Evolutionary conservation across 352 stramenopile species (phyloP).

Genomic region (Globisporangium alternatum): DNA sequence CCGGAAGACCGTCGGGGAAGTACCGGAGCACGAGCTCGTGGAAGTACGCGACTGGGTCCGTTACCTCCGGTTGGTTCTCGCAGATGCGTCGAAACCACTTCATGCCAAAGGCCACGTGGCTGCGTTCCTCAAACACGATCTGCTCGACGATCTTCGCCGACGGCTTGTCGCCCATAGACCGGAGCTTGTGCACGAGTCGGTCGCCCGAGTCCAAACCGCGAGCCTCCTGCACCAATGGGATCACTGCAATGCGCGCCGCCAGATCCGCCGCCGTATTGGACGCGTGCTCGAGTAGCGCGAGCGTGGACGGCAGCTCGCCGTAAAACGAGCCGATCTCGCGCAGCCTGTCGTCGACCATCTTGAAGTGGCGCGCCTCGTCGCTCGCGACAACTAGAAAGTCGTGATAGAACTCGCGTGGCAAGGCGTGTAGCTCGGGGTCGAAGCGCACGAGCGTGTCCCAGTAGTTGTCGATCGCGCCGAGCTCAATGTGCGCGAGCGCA

Average conservation of each 20-base stretch:
- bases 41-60: slow-evolving; percentile 67
- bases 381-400: slow-evolving; percentile 71
- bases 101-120: slow-evolving; percentile 71
- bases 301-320: slow-evolving; percentile 60
- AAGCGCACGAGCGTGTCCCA: slow-evolving; percentile 86
- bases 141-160: slow-evolving; percentile 68
- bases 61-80: slow-evolving; percentile 27
- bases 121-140: slow-evolving; percentile 78
- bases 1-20: slow-evolving; percentile 75
- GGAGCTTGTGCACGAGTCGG: slow-evolving; percentile 67
- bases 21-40: slow-evolving; percentile 75
- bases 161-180: slow-evolving; percentile 60
- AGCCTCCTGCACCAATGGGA: slow-evolving; percentile 82
- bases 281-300: slow-evolving; percentile 67
- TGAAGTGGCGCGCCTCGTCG: slow-evolving; percentile 81
- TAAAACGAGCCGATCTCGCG: slow-evolving; percentile 63
- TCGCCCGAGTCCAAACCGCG: slow-evolving; percentile 75
- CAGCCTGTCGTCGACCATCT: slow-evolving; percentile 67
- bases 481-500: slow-evolving; percentile 81
- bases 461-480: slow-evolving; percentile 87
- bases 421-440: slow-evolving; percentile 39
- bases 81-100: slow-evolving; percentile 80
- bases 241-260: slow-evolving; percentile 67
- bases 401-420: slow-evolving; percentile 64
- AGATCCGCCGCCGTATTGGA: slow-evolving; percentile 66